Conservation (phyloP, 73 alveolate genomes). For the Tetrahymena malaccensis region DNA sequence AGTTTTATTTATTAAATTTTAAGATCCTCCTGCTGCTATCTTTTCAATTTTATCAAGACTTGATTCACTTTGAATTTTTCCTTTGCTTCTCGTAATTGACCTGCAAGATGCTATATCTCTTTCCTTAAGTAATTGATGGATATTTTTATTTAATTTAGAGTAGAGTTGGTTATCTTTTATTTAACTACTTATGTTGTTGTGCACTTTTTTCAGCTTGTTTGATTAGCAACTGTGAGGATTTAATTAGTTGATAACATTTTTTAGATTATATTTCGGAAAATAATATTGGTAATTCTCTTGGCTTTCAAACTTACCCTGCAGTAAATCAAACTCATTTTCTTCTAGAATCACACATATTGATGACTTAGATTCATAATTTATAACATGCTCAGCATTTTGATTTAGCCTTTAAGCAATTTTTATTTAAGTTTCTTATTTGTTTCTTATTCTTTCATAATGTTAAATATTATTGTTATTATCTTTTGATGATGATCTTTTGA, state of each 20-base stretch:
- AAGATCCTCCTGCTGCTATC: neutral
- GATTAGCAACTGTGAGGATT: neutral
- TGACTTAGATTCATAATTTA: neutral
- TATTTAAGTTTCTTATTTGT: neutral
- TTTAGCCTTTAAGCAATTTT: neutral
- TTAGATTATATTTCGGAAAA: neutral
- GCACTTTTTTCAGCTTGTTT: neutral
- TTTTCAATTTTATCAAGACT: neutral
- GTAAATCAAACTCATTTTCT: neutral
- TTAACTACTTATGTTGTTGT: neutral
- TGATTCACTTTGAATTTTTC: neutral
- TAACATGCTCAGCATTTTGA: neutral
- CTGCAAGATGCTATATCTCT: neutral
- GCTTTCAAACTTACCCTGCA: neutral
- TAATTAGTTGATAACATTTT: neutral
- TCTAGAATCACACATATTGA: neutral
- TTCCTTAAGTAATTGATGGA: neutral
- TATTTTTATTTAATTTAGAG: neutral
- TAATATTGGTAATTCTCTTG: neutral
- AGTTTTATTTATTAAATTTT: too few species aligned
- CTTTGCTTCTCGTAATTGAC: neutral
- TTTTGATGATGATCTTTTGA: neutral
- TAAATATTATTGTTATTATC: neutral
- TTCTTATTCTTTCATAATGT: neutral
- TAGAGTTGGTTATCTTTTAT: neutral